A percentile compares a stretch with the other conserved stretches of the same genome.
Evolutionary conservation across 176 grass and related monocot species (phyloP).

Genomic region (Eleusine coracana): DNA sequence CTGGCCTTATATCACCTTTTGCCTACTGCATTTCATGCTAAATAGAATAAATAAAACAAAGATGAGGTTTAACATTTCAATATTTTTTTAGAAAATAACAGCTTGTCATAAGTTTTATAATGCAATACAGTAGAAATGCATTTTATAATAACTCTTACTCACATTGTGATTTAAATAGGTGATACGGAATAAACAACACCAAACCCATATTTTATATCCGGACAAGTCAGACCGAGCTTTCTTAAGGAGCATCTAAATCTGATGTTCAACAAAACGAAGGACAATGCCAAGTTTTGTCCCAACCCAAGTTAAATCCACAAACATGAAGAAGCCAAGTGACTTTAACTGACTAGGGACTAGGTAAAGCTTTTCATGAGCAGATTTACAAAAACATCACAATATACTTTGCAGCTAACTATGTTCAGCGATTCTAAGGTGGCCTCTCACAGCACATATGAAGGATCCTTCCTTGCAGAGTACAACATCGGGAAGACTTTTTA

Average conservation of each 20-base stretch:
- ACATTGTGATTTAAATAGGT: no score
- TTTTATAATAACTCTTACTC: conserved; percentile 4
- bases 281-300: no score
- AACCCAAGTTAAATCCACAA: neutral
- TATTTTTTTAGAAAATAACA: neutral
- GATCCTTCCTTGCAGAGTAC: neutral
- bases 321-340: neutral
- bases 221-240: neutral
- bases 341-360: neutral
- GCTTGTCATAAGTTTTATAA: neutral
- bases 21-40: neutral
- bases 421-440: neutral
- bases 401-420: neutral
- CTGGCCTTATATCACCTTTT: neutral
- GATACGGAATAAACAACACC: neutral
- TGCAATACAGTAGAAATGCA: neutral
- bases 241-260: neutral
- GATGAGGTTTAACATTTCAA: neutral
- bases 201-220: neutral
- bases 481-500: conserved; percentile 13
- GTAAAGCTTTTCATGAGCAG: neutral
- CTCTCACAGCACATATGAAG: neutral
- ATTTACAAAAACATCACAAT: neutral
- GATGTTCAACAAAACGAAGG: neutral
- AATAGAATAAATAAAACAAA: neutral